phyloP scores from a whole-genome alignment of 192 early-diverging fungal species.

The Spizellomyces sp. region DNA sequence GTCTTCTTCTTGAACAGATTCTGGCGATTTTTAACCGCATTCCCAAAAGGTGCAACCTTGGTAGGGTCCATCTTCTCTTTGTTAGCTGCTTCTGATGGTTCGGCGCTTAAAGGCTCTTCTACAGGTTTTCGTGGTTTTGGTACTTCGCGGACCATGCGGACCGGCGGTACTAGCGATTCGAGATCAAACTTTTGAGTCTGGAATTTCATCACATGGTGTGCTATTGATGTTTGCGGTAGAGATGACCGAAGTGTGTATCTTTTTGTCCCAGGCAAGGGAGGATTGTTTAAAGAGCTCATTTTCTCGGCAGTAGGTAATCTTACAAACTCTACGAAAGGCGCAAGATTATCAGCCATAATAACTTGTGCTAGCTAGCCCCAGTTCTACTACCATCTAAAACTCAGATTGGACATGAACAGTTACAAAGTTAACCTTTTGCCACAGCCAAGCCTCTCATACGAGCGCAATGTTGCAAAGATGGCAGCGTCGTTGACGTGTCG shows the following conservation, averaged over 20 bases:
- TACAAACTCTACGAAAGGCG: too few relatives aligned
- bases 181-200: slow-evolving; percentile 29
- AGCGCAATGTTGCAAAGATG: too few relatives aligned
- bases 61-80: slow-evolving; percentile 31
- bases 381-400: too few relatives aligned
- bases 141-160: slow-evolving; percentile 35
- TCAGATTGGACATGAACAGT: too few relatives aligned
- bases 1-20: slow-evolving; percentile 56
- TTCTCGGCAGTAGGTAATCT: background rate
- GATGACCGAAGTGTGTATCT: background rate
- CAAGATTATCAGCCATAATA: too few relatives aligned
- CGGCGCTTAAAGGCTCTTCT: slow-evolving; percentile 1
- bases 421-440: too few relatives aligned
- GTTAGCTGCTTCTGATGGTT: background rate
- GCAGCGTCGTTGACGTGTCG: too few relatives aligned
- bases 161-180: slow-evolving; percentile 25
- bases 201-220: slow-evolving; percentile 43
- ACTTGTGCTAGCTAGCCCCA: too few relatives aligned
- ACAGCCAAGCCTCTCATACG: too few relatives aligned
- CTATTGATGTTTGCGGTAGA: background rate
- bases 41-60: slow-evolving; percentile 30
- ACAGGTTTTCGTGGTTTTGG: slow-evolving; percentile 31
- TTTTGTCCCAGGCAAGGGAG: background rate
- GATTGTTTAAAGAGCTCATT: background rate
- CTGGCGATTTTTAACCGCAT: slow-evolving; percentile 30